Conservation (phyloP, 352 stramenopile species). For the Elongisporangium undulatum region DNA sequence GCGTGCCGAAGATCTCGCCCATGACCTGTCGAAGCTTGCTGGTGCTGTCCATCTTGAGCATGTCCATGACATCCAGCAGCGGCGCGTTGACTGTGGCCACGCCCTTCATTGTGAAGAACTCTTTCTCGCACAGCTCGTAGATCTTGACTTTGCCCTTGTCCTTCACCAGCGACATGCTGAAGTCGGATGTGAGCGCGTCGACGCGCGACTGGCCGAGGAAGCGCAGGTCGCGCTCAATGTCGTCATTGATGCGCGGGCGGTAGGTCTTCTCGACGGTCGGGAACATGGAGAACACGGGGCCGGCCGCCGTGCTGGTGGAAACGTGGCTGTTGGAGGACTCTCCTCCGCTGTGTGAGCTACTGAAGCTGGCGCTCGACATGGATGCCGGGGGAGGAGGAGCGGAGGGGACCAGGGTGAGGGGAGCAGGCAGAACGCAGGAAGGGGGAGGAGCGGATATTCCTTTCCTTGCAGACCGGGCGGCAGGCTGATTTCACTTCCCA, state of each 20-base stretch:
- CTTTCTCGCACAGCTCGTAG: conserved; percentile 73
- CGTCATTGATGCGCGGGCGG: conserved; percentile 63
- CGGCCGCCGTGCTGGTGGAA: conserved; percentile 4
- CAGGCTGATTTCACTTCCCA: neutral
- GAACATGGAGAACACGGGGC: conserved; percentile 71
- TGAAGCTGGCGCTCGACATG: conserved; percentile 19
- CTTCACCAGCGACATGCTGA: conserved; percentile 77
- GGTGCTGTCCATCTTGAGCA: conserved; percentile 73
- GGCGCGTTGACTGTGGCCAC: conserved; percentile 64
- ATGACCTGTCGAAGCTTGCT: conserved; percentile 64
- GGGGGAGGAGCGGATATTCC: conserved; percentile 3
- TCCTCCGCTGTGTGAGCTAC: conserved; percentile 17
- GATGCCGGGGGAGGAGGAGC: neutral
- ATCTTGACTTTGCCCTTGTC: conserved; percentile 67
- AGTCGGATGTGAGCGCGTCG: conserved; percentile 74
- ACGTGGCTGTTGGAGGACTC: conserved; percentile 4
- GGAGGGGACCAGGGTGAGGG: neutral
- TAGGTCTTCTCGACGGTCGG: conserved; percentile 84
- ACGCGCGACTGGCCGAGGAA: conserved; percentile 81
- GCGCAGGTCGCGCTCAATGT: conserved; percentile 81
- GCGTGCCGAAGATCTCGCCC: conserved; percentile 78
- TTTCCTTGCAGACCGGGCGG: neutral
- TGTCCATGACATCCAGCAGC: conserved; percentile 77
- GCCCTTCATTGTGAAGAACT: conserved; percentile 87
- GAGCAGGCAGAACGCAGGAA: neutral